Percentiles rank a stretch among this genome's conserved stretches.
These are phyloP conservation scores for Parietaria judaica DNA, from an alignment of 306 rosid species.

Conservation along the genomic window DNA sequence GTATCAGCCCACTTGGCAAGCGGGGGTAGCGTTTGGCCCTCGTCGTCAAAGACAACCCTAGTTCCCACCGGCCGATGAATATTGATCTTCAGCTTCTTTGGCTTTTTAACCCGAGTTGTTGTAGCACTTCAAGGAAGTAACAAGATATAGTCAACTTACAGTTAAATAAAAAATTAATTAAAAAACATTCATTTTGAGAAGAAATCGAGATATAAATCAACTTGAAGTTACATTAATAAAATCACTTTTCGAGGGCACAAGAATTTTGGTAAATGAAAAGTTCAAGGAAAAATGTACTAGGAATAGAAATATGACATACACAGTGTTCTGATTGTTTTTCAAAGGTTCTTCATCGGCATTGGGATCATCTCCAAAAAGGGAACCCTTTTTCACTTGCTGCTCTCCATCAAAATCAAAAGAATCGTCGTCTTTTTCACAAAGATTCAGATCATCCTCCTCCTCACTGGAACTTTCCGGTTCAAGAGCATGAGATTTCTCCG, in stretches of 20 bases:
- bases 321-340: constrained; percentile 11
- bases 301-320: constrained; percentile 26
- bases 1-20: constrained; percentile 64
- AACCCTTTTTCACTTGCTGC: constrained; percentile 29
- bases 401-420: constrained; percentile 17
- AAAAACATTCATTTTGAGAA: background rate
- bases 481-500: constrained; percentile 21
- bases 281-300: background rate
- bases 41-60: constrained; percentile 80
- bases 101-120: constrained; percentile 51
- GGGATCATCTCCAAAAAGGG: constrained; percentile 28
- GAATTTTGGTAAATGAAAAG: background rate
- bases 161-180: background rate
- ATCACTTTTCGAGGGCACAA: background rate
- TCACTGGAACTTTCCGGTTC: constrained; percentile 34
- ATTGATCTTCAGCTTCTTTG: constrained; percentile 82
- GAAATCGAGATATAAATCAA: too few species aligned
- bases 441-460: constrained; percentile 28
- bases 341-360: constrained; percentile 21
- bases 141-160: constrained; percentile 9
- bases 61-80: constrained; percentile 68
- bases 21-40: constrained; percentile 68
- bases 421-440: constrained; percentile 39
- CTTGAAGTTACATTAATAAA: background rate
- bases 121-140: constrained; percentile 31